These are phyloP conservation scores for Cordyceps militaris DNA, from an alignment of 2,329 filamentous ascomycete species.

Conservation along the genomic window DNA sequence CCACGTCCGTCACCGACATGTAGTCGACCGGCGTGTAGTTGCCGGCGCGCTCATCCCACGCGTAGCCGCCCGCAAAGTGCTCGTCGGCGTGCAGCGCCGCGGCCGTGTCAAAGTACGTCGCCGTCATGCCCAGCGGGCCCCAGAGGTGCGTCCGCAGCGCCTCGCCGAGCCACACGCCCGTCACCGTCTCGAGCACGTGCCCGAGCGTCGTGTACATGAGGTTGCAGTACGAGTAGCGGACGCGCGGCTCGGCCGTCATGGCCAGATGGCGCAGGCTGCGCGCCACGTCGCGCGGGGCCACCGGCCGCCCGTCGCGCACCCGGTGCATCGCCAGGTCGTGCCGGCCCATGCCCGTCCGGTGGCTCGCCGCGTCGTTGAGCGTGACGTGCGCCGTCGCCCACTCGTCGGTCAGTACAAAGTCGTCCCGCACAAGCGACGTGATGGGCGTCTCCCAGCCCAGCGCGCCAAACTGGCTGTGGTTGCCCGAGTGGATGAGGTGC, in stretches of 20 bases:
- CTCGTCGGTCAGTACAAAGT: conserved; percentile 43
- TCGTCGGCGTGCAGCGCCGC: conserved; percentile 16
- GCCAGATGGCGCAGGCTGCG: conserved; percentile 35
- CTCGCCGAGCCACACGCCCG: conserved; percentile 25
- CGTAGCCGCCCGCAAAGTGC: conserved; percentile 31
- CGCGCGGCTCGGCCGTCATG: conserved; percentile 33
- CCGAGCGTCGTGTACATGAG: conserved; percentile 36
- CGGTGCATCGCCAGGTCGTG: conserved; percentile 28
- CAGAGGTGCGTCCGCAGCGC: conserved; percentile 33
- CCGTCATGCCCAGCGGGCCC: conserved; percentile 35
- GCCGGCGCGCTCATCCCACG: conserved; percentile 23
- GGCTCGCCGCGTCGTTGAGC: conserved; percentile 46
- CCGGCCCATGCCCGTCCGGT: conserved; percentile 43
- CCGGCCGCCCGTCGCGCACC: conserved; percentile 17
- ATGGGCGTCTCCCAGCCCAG: conserved; percentile 42
- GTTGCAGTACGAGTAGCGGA: conserved; percentile 38
- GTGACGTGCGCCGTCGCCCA: conserved; percentile 43
- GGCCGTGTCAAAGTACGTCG: conserved; percentile 26
- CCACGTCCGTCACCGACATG: conserved; percentile 20
- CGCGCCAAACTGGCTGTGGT: conserved; percentile 19
- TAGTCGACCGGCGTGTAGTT: conserved; percentile 21
- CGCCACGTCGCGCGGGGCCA: conserved; percentile 23
- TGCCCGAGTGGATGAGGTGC: conserved; percentile 40
- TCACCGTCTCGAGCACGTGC: conserved; percentile 33
- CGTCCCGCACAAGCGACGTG: conserved; percentile 39